Evolutionary conservation across 768 basidiomycete species (phyloP).

Genomic region (Russula griseocarnosa): DNA sequence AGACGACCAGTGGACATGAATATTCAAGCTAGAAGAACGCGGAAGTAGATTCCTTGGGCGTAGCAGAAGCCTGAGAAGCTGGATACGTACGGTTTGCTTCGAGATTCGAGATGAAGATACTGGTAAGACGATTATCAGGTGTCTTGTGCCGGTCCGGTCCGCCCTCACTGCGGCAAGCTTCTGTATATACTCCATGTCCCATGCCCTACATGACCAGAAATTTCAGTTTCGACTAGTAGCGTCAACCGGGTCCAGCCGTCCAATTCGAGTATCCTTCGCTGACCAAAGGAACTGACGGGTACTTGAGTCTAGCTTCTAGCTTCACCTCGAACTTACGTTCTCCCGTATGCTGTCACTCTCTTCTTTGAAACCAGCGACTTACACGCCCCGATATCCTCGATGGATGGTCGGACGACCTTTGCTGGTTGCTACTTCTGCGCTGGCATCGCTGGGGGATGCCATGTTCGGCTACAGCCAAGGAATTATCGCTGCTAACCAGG

Average conservation of each 20-base stretch:
- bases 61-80: too few relatives aligned
- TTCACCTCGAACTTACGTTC: not conserved
- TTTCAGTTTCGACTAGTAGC: not conserved
- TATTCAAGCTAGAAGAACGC: not conserved
- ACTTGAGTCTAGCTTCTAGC: not conserved
- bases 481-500: constrained; percentile 48
- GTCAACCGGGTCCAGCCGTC: not conserved
- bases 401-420: constrained; percentile 50
- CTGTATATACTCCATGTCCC: too few relatives aligned
- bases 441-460: constrained; percentile 54
- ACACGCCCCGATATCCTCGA: constrained; percentile 47
- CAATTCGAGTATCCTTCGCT: not conserved
- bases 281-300: not conserved
- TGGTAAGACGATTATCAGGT: not conserved
- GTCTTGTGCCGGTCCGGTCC: too few relatives aligned
- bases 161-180: too few relatives aligned
- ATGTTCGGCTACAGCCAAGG: constrained; percentile 57
- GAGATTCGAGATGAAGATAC: too few relatives aligned
- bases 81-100: not conserved
- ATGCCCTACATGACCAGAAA: not conserved
- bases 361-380: constrained; percentile 38
- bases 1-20: constrained; percentile 48
- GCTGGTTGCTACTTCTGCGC: constrained; percentile 48
- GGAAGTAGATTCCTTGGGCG: too few relatives aligned
- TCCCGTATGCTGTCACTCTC: constrained; percentile 19